Conservation (phyloP, 2,329 filamentous ascomycete species). For the Eutypa lata region DNA sequence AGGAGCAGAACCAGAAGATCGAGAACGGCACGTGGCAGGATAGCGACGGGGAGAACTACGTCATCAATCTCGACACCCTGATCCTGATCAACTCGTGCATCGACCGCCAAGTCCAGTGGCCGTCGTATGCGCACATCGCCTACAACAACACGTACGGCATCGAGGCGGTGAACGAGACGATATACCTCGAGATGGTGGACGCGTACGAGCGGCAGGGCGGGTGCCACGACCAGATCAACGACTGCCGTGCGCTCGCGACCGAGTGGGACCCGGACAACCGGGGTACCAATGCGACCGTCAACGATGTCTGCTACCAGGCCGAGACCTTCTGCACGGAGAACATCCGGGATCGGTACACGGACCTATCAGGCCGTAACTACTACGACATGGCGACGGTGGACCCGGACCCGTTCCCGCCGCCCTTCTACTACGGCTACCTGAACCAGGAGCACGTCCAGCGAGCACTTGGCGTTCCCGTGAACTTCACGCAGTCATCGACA, state of each 20-base stretch:
- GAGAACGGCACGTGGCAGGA: conserved; percentile 26
- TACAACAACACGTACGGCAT: conserved; percentile 43
- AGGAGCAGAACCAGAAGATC: conserved; percentile 30
- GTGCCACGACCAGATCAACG: conserved; percentile 49
- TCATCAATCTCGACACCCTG: conserved; percentile 36
- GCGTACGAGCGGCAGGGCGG: conserved; percentile 35
- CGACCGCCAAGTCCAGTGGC: conserved; percentile 42
- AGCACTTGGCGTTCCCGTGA: conserved; percentile 57
- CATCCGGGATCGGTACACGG: conserved; percentile 21
- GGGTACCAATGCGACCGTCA: conserved; percentile 41
- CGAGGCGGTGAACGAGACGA: conserved; percentile 34
- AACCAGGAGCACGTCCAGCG: conserved; percentile 54
- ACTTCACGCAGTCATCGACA: conserved; percentile 46
- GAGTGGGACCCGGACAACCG: conserved; percentile 47
- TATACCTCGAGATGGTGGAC: conserved; percentile 27
- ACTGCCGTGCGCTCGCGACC: conserved; percentile 45
- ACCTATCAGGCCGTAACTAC: conserved; percentile 41
- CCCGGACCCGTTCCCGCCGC: conserved; percentile 49
- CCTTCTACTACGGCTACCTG: conserved; percentile 53
- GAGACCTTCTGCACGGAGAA: conserved; percentile 22
- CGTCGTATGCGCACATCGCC: conserved; percentile 40
- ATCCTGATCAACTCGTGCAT: conserved; percentile 57
- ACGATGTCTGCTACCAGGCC: conserved; percentile 35
- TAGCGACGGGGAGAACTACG: conserved; percentile 23
- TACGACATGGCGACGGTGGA: conserved; percentile 54